phyloP scores from a whole-genome alignment of 805 yeast species.

The Wickerhamomyces chaumierensis region DNA sequence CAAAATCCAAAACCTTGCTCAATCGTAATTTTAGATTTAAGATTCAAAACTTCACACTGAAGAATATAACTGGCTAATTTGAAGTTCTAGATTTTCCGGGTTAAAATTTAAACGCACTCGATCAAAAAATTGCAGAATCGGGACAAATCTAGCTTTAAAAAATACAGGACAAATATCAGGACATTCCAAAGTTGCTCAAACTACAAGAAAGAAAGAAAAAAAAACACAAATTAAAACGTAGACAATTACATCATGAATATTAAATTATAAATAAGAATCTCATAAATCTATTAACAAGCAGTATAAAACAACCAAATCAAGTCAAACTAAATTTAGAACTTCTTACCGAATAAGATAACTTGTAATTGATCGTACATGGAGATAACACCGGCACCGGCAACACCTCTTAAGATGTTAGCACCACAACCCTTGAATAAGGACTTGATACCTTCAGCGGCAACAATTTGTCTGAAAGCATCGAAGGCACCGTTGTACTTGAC shows the following conservation, averaged over 20 bases:
- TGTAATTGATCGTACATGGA: slow-evolving; percentile 96
- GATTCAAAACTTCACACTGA: too few relatives aligned
- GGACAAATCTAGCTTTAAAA: too few relatives aligned
- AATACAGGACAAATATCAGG: too few relatives aligned
- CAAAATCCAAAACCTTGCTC: too few relatives aligned
- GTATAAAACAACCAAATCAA: background rate
- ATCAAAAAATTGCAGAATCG: too few relatives aligned
- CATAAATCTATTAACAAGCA: background rate
- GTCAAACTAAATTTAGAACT: slow-evolving; percentile 45
- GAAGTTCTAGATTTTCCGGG: too few relatives aligned
- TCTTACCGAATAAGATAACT: slow-evolving; percentile 91
- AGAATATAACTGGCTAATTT: too few relatives aligned
- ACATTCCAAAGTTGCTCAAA: too few relatives aligned
- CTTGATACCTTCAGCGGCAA: slow-evolving; percentile 88
- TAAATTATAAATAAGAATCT: background rate
- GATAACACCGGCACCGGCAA: slow-evolving; percentile 99
- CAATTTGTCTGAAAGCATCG: slow-evolving; percentile 85
- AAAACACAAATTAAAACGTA: too few relatives aligned
- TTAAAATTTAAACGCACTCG: too few relatives aligned
- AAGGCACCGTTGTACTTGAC: slow-evolving; percentile 92
- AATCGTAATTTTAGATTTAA: too few relatives aligned
- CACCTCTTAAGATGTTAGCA: slow-evolving; percentile 99
- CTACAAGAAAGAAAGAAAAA: too few relatives aligned
- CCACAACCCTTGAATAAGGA: slow-evolving; percentile 98
- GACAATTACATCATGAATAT: background rate